Evolutionary conservation across 352 stramenopile genomes (phyloP).

Genomic region (Phytophthora tentaculata): DNA sequence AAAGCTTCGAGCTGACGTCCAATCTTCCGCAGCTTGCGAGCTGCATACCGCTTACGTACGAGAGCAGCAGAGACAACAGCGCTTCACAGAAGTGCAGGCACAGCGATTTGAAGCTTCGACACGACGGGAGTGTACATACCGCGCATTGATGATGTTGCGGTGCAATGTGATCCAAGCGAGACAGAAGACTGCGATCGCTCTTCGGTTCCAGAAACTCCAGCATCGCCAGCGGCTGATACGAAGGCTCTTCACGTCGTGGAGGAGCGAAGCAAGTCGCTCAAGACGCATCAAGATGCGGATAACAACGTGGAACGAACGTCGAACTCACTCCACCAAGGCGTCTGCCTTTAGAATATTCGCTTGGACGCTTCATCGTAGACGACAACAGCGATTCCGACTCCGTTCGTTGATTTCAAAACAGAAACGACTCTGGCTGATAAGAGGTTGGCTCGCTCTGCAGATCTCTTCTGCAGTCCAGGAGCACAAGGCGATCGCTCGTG

Average conservation of each 20-base stretch:
- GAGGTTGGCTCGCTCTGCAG: conserved; percentile 31
- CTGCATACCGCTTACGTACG: conserved; percentile 33
- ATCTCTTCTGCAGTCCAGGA: conserved; percentile 27
- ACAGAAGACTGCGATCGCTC: conserved; percentile 27
- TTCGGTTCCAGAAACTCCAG: conserved; percentile 29
- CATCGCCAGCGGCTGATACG: conserved; percentile 4
- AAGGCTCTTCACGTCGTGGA: conserved; percentile 29
- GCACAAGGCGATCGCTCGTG: conserved; percentile 17
- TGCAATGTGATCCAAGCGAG: conserved; percentile 11
- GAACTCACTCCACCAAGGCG: not conserved
- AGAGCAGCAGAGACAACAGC: conserved; percentile 31
- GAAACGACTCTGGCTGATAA: conserved; percentile 21
- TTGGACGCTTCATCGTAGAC: conserved; percentile 7
- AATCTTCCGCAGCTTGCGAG: conserved; percentile 40
- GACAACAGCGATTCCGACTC: conserved; percentile 28
- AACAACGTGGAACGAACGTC: conserved; percentile 5
- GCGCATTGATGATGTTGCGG: conserved; percentile 25
- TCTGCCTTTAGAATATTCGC: conserved; percentile 19
- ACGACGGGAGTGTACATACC: conserved; percentile 18
- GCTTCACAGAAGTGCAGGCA: conserved; percentile 28
- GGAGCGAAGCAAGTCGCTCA: not conserved
- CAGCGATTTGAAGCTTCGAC: conserved; percentile 28
- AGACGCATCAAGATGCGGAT: conserved; percentile 1
- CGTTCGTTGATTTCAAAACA: conserved; percentile 20
- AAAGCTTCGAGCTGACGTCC: conserved; percentile 39